These are phyloP conservation scores for Aspergillus ostianus DNA, from an alignment of 495 filamentous ascomycete genomes.

Conservation along the genomic window DNA sequence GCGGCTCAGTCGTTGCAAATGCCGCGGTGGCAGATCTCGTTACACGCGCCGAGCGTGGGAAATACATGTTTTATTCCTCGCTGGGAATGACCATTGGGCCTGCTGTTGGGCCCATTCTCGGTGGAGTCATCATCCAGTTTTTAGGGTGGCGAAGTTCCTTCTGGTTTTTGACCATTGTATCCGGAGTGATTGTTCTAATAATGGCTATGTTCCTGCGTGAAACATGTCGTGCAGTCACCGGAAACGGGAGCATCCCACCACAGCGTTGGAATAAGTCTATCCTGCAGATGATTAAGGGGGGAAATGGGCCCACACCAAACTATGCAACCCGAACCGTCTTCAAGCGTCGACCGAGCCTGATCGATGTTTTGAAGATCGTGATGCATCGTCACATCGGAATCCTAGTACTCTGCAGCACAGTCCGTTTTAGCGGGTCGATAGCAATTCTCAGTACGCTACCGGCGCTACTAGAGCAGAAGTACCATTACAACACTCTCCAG, in stretches of 20 bases:
- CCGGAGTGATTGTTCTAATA: constrained; percentile 30
- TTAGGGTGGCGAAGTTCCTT: constrained; percentile 67
- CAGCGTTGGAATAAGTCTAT: constrained; percentile 27
- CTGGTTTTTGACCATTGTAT: constrained; percentile 63
- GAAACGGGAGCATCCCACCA: constrained; percentile 38
- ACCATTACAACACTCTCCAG: constrained; percentile 3
- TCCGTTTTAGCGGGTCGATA: background rate
- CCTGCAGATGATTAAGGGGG: too few relatives aligned
- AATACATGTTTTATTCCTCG: constrained; percentile 29
- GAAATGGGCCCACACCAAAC: too few relatives aligned
- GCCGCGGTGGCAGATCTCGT: constrained; percentile 36
- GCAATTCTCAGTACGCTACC: background rate
- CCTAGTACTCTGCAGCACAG: background rate
- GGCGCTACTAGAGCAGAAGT: background rate
- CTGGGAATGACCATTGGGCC: constrained; percentile 31
- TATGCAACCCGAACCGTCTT: too few relatives aligned
- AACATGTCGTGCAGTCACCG: constrained; percentile 38
- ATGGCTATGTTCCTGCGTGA: constrained; percentile 31
- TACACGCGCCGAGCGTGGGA: constrained; percentile 34
- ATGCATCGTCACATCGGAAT: background rate
- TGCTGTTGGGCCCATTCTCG: constrained; percentile 55
- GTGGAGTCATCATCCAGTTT: constrained; percentile 57
- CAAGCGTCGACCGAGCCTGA: too few relatives aligned
- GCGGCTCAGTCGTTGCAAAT: constrained; percentile 29
- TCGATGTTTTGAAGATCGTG: background rate